Evolutionary conservation across 2,329 filamentous ascomycete species (phyloP).

Genomic region (Clathrospora elynae): DNA sequence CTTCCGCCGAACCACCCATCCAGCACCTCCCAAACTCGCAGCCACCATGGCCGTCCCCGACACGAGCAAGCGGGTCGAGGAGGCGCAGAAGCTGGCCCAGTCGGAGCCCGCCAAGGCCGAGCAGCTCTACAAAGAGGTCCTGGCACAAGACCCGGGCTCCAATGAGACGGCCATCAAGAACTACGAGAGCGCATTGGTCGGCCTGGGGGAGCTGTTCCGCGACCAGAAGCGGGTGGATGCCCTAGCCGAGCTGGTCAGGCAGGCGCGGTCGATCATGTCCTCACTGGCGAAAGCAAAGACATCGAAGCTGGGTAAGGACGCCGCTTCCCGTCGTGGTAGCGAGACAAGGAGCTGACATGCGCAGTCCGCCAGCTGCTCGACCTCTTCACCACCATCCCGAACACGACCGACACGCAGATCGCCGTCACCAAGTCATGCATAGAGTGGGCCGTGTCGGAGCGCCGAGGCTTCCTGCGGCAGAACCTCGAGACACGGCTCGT

Average conservation of each 20-base stretch:
- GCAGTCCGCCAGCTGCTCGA: slow-evolving; percentile 95
- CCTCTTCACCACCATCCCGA: slow-evolving; percentile 89
- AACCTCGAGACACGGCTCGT: slow-evolving; percentile 97
- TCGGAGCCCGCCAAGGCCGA: slow-evolving; percentile 83
- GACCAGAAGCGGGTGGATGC: slow-evolving; percentile 83
- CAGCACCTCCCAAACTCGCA: slow-evolving; percentile 3
- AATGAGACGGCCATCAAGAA: slow-evolving; percentile 87
- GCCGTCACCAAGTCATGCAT: slow-evolving; percentile 97
- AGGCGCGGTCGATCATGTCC: slow-evolving; percentile 87
- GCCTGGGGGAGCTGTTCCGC: slow-evolving; percentile 88
- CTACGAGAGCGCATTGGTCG: slow-evolving; percentile 87
- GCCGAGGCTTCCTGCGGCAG: slow-evolving; percentile 93
- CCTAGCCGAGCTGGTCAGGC: slow-evolving; percentile 85
- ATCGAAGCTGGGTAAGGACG: slow-evolving; percentile 82
- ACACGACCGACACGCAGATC: slow-evolving; percentile 93
- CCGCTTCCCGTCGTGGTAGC: too few relatives aligned
- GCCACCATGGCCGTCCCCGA: slow-evolving; percentile 49
- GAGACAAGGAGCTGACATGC: slow-evolving; percentile 10
- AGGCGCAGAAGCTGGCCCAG: slow-evolving; percentile 84
- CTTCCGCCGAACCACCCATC: background rate
- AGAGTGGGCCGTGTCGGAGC: slow-evolving; percentile 96
- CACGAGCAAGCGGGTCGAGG: slow-evolving; percentile 72
- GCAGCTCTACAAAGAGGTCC: slow-evolving; percentile 84
- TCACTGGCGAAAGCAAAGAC: slow-evolving; percentile 99
- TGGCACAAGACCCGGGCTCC: slow-evolving; percentile 80